phyloP scores from a whole-genome alignment of 306 rosid species.

The Cotoneaster glaucophyllus region DNA sequence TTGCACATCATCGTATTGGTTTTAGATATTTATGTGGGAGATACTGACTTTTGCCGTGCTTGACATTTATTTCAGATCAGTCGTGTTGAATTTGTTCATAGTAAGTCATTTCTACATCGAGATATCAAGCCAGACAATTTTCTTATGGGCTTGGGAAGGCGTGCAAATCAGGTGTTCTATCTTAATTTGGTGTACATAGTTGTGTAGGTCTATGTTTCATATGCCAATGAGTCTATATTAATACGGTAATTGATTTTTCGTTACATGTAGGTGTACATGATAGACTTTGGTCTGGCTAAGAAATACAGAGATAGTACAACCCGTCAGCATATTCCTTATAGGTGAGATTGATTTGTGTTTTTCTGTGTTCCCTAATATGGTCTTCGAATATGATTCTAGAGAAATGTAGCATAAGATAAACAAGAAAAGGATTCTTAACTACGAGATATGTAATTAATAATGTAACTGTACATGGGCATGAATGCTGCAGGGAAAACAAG shows the following conservation, averaged over 20 bases:
- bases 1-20: background rate
- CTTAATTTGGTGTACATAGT: background rate
- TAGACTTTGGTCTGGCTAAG: slow-evolving; percentile 98
- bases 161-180: slow-evolving; percentile 76
- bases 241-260: slow-evolving; percentile 16
- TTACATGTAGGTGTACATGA: slow-evolving; percentile 38
- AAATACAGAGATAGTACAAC: slow-evolving; percentile 85
- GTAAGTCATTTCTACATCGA: slow-evolving; percentile 88
- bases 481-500: slow-evolving; percentile 80
- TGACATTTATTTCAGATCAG: slow-evolving; percentile 47
- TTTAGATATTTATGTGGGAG: background rate
- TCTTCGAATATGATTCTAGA: background rate
- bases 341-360: slow-evolving; percentile 39
- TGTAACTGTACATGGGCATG: background rate
- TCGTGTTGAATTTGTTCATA: slow-evolving; percentile 87
- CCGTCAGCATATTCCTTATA: slow-evolving; percentile 95
- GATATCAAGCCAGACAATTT: slow-evolving; percentile 97
- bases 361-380: background rate
- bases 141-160: slow-evolving; percentile 97
- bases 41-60: background rate
- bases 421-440: background rate
- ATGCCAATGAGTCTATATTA: background rate
- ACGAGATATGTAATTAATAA: background rate
- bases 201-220: background rate
- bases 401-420: background rate